Percentiles rank a stretch among this genome's conserved stretches.
Conservation (phyloP, 495 filamentous ascomycete genomes). For the Cercophora sp. region DNA sequence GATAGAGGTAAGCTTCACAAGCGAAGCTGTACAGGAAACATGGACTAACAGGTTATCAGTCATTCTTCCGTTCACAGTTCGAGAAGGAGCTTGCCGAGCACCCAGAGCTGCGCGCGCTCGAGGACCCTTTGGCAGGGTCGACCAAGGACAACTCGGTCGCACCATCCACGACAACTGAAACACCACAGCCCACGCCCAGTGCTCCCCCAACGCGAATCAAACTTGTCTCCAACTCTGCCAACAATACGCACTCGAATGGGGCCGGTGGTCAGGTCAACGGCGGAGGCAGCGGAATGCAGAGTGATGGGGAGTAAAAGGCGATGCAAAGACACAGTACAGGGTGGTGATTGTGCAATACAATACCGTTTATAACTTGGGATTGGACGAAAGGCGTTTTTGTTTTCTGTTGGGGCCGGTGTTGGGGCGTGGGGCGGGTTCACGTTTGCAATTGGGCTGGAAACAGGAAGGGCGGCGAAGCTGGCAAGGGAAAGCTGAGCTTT, state of each 20-base stretch:
- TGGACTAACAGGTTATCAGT: conserved; percentile 42
- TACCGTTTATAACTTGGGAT: too few relatives aligned
- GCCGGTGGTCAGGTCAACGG: conserved; percentile 38
- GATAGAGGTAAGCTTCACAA: conserved; percentile 66
- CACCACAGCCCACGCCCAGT: conserved; percentile 56
- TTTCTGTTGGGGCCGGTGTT: too few relatives aligned
- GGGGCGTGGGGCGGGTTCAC: too few relatives aligned
- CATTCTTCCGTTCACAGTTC: conserved; percentile 62
- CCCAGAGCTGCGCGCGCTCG: conserved; percentile 70
- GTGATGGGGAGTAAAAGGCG: conserved; percentile 45
- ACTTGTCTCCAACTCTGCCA: conserved; percentile 49
- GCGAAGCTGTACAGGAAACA: background rate
- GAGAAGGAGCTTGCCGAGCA: conserved; percentile 65
- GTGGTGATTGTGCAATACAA: too few relatives aligned
- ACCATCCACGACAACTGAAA: conserved; percentile 63
- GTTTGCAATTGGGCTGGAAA: too few relatives aligned
- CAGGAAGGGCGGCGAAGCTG: too few relatives aligned
- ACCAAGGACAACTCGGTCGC: conserved; percentile 61
- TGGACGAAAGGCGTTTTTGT: too few relatives aligned
- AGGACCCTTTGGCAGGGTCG: conserved; percentile 41
- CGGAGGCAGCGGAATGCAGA: conserved; percentile 35
- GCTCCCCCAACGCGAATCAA: conserved; percentile 46
- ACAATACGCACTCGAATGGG: conserved; percentile 28
- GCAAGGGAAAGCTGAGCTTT: too few relatives aligned
- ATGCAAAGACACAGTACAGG: too few relatives aligned